Evolutionary conservation across 1,284 basidiomycete genomes (phyloP).

Genomic region (Ceratobasidium sp.): DNA sequence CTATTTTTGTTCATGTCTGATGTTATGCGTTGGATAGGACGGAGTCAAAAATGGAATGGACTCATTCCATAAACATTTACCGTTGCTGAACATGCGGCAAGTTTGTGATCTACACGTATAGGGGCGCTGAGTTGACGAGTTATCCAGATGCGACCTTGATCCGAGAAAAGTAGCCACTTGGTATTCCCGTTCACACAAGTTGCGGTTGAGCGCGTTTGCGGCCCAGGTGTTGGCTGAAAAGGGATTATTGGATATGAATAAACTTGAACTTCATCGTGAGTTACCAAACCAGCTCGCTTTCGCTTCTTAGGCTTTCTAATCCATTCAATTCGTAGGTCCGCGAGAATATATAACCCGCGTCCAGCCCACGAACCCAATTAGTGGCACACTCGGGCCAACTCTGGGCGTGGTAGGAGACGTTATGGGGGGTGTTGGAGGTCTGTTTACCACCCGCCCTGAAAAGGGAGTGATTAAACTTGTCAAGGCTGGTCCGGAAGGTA

Average conservation of each 20-base stretch:
- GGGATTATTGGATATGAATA: slow-evolving; percentile 55
- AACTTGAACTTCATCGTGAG: slow-evolving; percentile 59
- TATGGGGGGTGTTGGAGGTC: slow-evolving; percentile 55
- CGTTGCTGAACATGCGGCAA: slow-evolving; percentile 63
- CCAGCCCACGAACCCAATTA: slow-evolving; percentile 55
- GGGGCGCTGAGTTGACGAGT: neutral
- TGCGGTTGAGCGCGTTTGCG: slow-evolving; percentile 62
- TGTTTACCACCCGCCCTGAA: slow-evolving; percentile 51
- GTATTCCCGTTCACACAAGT: slow-evolving; percentile 61
- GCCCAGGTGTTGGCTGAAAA: slow-evolving; percentile 60
- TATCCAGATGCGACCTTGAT: slow-evolving; percentile 60
- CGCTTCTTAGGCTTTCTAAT: too few relatives aligned
- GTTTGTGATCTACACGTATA: slow-evolving; percentile 6
- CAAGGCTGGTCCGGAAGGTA: slow-evolving; percentile 54
- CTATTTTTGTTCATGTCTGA: neutral
- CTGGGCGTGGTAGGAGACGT: slow-evolving; percentile 60
- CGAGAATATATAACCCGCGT: slow-evolving; percentile 59
- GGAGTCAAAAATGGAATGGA: slow-evolving; percentile 59
- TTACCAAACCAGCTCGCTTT: too few relatives aligned
- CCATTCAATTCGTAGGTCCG: slow-evolving; percentile 52
- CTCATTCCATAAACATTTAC: slow-evolving; percentile 65
- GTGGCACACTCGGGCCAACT: slow-evolving; percentile 57
- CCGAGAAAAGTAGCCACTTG: slow-evolving; percentile 60
- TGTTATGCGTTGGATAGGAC: slow-evolving; percentile 49
- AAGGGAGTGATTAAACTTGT: slow-evolving; percentile 58